A percentile compares a stretch with the other conserved stretches of the same genome.
Evolutionary conservation across 805 yeast genomes (phyloP).

Genomic region (Saccharomycopsis babjevae): DNA sequence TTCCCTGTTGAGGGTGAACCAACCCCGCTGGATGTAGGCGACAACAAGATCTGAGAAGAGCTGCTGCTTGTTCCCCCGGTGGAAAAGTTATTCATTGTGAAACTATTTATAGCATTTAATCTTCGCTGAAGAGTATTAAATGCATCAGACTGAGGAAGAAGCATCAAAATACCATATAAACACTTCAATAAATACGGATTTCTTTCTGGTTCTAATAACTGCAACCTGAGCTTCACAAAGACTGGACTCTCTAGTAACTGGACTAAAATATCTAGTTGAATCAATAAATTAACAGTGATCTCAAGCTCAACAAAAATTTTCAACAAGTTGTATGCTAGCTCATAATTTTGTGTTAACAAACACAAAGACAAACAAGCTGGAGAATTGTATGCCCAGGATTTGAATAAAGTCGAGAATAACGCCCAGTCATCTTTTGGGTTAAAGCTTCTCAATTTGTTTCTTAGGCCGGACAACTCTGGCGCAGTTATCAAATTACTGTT

Average conservation of each 20-base stretch:
- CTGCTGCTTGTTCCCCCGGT: background rate
- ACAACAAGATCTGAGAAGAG: background rate
- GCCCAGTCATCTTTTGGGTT: slow-evolving; percentile 54
- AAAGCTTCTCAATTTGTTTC: slow-evolving; percentile 57
- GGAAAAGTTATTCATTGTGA: background rate
- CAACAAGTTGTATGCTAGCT: slow-evolving; percentile 73
- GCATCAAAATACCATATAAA: slow-evolving; percentile 85
- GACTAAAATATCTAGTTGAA: slow-evolving; percentile 82
- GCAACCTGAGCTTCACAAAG: slow-evolving; percentile 76
- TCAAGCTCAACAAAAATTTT: slow-evolving; percentile 77
- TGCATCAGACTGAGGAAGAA: slow-evolving; percentile 88
- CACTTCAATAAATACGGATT: slow-evolving; percentile 78
- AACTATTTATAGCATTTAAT: slow-evolving; percentile 41
- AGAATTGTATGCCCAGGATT: slow-evolving; percentile 86
- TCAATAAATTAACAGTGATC: slow-evolving; percentile 62
- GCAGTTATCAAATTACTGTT: slow-evolving; percentile 81
- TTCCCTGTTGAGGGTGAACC: background rate
- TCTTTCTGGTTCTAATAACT: slow-evolving; percentile 77
- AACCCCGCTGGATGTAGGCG: slow-evolving; percentile 1
- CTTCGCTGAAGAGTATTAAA: slow-evolving; percentile 74
- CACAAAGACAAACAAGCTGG: slow-evolving; percentile 83
- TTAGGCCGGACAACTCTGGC: slow-evolving; percentile 61
- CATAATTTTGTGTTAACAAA: slow-evolving; percentile 77
- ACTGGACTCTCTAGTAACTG: slow-evolving; percentile 90
- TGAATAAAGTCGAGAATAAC: slow-evolving; percentile 67